Evolutionary conservation across 805 yeast genomes (phyloP), one percentile per base, ranked within the genome.

Genomic region (Saturnispora hagleri): DNA sequence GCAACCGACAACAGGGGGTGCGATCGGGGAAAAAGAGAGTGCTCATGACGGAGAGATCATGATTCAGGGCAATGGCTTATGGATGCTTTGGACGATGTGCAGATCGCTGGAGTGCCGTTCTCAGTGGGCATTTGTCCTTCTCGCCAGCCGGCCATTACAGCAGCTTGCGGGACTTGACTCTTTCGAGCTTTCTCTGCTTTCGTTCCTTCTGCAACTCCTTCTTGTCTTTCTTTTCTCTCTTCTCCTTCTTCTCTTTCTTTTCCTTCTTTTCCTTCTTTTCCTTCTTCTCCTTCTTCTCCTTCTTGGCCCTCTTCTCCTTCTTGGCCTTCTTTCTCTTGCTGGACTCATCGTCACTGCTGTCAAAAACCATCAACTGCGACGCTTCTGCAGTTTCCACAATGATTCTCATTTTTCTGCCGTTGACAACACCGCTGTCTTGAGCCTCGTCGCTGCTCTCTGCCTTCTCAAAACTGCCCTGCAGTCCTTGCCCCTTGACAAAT

Each of bases 401-500:
- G 2, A 20, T 43, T 20, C 41, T 33, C 24, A 13, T 26, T 10
- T 26, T 18, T 46, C 48, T 18, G 47, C 55, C 41, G 54, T 45
- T 44, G 60, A 51, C 22, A 53, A n/a, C 6, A 35, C 34, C 49
- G 18, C 35, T 55, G 10, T 20, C 52, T 48, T 44, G 22, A 22
- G 47, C 33, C 41, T 56, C 38, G 51, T 52, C 22, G 51, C 52
- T 24, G 53, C 47, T 9, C 28, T 44, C 53, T 66, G 64, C 1
- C 77, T 82, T n/a, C n/a, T 55, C 52, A 4, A 80, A 77, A 0
- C 96, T 86, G 1, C 97, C 98, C 41, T 77, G 75, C 52, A 91
- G 68, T 1, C 93, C 85, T 58, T 86, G 91, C 0, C 98, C 99
- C 58, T 79, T 76, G 1, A 89, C 95, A 72, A 91, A 91, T 87